Evolutionary conservation across 306 rosid genomes (phyloP), one percentile per base, ranked within the genome.

Genomic region (Glycyrrhiza uralensis): DNA sequence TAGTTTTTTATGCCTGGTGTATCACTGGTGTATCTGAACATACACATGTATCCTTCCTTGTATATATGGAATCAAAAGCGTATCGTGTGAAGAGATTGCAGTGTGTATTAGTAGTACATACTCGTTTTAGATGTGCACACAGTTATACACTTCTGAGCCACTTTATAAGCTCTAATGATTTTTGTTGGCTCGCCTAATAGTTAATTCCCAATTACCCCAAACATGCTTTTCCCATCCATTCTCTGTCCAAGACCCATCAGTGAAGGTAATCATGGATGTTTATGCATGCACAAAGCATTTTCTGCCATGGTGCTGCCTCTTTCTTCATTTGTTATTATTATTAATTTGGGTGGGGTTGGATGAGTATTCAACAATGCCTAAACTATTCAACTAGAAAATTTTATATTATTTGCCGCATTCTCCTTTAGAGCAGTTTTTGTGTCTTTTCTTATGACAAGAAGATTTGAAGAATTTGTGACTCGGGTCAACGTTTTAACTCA

Each of bases 1-100:
- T 77, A 72, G 69, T 72, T 76, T 63, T 46, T 72, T 63, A n/a
- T n/a, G 57, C 60, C 60, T 10, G 49, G 66, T 38, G 76, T 32
- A 79, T 82, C 80, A 58, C 86, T 78, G 69, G n/a, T n/a, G n/a
- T n/a, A n/a, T 82, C 80, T 78, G 73, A 51, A 51, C 47, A 57
- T 12, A 52, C 35, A 24, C 73, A 33, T 38, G 56, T 11, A 63
- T 75, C 41, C 44, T 30, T 75, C 41, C 44, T 30, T 72, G 24
- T 30, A 7, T 60, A 66, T 47, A 29, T 49, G 72, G 79, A 55
- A 70, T 65, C 18, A 61, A 22, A 47, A 65, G 65, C 15, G 8
- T 58, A 45, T 57, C 58, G 36, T 64, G 47, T 33, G 26, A 76
- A 62, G 67, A 26, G 68, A 76, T 49, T 33, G 50, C 12, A 4